Conservation (phyloP, 2,329 filamentous ascomycete genomes). For the Ilyonectria mors-panacis region DNA sequence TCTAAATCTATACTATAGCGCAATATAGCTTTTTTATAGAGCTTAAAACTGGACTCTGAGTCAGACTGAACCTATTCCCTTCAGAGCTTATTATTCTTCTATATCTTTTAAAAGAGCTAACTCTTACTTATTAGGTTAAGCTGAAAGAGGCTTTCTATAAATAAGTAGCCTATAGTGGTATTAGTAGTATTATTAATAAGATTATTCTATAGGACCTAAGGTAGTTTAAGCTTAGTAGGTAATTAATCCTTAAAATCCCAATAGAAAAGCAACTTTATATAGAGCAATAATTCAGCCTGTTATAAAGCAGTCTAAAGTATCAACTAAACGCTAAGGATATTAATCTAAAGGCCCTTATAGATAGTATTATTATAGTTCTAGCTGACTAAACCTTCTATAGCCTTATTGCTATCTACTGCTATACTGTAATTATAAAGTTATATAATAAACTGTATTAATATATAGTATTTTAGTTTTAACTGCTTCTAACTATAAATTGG, state of each 20-base stretch:
- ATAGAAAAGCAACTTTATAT: conserved; percentile 15
- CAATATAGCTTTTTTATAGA: not conserved
- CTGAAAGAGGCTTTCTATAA: not conserved
- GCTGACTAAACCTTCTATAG: conserved; percentile 2
- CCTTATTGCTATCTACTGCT: not conserved
- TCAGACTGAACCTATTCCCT: not conserved
- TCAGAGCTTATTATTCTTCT: not conserved
- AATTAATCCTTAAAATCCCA: not conserved
- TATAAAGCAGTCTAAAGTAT: conserved; percentile 3
- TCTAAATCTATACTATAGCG: not conserved
- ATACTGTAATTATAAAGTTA: conserved; percentile 10
- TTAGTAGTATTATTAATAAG: conserved; percentile 4
- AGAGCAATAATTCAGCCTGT: conserved; percentile 6
- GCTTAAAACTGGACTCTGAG: not conserved
- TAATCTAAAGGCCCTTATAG: conserved; percentile 7
- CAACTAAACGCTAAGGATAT: not conserved
- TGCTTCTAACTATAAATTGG: conserved; percentile 1
- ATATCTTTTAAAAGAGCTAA: not conserved
- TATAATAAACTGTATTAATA: conserved; percentile 12
- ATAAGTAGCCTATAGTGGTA: not conserved
- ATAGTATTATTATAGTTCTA: conserved; percentile 10
- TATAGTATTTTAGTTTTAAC: not conserved
- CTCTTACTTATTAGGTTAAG: not conserved
- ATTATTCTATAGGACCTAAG: not conserved
- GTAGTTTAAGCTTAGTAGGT: not conserved